Base-by-base conservation (phyloP, 1,139 yeast genomes). In the Candida sojae region DNA sequence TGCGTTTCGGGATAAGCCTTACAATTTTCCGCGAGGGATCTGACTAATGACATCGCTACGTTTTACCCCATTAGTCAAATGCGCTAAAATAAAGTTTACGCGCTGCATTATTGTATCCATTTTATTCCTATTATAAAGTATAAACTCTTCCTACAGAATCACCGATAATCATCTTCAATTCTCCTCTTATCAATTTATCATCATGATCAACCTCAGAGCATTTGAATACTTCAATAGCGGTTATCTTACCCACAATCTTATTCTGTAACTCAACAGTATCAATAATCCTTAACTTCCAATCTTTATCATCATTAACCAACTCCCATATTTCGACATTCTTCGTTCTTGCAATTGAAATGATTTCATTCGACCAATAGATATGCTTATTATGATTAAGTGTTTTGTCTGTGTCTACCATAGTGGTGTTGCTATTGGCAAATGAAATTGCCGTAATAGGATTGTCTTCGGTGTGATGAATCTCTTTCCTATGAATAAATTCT, bases 141-240 rank as follows among this genome's bases (percentile, higher is more conserved):
- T 63, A 73, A 0, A 75, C 79, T 47, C 61, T 62, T 4, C 80
- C 80, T n/a, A 53, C 51, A 10, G 68, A 57, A 52, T 75, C 80
- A 4, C 80, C 80, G 39, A 73, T 44, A 1, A 75, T 55, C 12
- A 74, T 43, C 38, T 54, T 57, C 32, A 75, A 56, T 2, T 50
- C 50, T 6, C 79, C 79, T 48, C 78, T 60, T 17, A 59, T 55
- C 35, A 74, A 51, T 48, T 62, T 67, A 26, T 74, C 79, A 26
- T 72, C 75, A 13, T 58, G 48, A 48, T 73, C 77, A 5, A 68
- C 59, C 37, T 66, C 70, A n/a, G 63, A 59, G 26, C 56, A 48
- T 46, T 72, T 73, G 48, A 70, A 56, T 33, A 73, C 50, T 45
- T 65, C 68, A 37, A 66, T 46, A 0, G 67, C 58, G 1, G 73